Evolutionary conservation across 1,284 basidiomycete genomes (phyloP).

Genomic region (Cryptococcus sp.): DNA sequence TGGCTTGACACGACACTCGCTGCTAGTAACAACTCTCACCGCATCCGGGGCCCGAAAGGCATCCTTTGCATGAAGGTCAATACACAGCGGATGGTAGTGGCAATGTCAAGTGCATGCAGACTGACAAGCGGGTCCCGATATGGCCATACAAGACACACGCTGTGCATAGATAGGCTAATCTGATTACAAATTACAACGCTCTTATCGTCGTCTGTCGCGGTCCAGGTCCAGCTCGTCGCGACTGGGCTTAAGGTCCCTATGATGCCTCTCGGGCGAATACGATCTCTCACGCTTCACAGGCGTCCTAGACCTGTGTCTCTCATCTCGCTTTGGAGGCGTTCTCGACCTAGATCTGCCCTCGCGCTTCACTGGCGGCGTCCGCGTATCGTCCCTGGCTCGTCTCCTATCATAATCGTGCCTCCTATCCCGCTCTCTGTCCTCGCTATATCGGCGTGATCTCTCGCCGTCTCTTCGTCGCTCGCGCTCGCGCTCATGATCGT

Average conservation of each 20-base stretch:
- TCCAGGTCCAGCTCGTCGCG: slow-evolving; percentile 1
- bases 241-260: slow-evolving; percentile 1
- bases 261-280: slow-evolving; percentile 10
- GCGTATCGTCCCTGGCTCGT: slow-evolving; percentile 14
- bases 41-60: too few relatives aligned
- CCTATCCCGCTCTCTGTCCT: slow-evolving; percentile 15
- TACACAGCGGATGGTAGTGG: too few relatives aligned
- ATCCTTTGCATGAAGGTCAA: too few relatives aligned
- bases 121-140: too few relatives aligned
- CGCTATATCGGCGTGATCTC: background rate
- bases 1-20: too few relatives aligned
- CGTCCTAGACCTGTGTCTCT: slow-evolving; percentile 8
- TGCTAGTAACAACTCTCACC: too few relatives aligned
- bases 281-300: slow-evolving; percentile 11
- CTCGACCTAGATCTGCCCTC: slow-evolving; percentile 1
- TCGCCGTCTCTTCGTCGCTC: slow-evolving; percentile 1
- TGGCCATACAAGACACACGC: too few relatives aligned
- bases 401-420: slow-evolving; percentile 8
- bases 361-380: slow-evolving; percentile 11
- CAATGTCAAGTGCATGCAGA: too few relatives aligned
- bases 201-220: slow-evolving; percentile 2
- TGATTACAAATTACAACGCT: too few relatives aligned
- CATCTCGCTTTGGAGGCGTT: slow-evolving; percentile 1
- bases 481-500: slow-evolving; percentile 2
- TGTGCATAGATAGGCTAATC: too few relatives aligned